Evolutionary conservation across 768 basidiomycete genomes (phyloP), one percentile per base, ranked within the genome.

Genomic region (Sistotremastrum suecicum): DNA sequence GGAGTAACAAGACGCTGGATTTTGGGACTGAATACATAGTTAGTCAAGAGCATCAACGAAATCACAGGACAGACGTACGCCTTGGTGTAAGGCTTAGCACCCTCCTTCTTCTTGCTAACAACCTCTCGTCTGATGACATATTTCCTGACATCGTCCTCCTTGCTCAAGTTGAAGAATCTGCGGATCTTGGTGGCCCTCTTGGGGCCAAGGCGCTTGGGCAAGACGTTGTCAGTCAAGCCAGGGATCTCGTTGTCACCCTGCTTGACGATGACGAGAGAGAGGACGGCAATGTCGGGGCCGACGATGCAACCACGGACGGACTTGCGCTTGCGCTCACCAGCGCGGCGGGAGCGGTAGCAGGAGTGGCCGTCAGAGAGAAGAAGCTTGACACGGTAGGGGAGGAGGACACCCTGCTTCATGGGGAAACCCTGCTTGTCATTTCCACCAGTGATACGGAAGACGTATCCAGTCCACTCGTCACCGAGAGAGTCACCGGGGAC

Each of bases 381-480:
- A 53, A 99, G 84, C 51, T 78, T 73, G 56, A 92, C 88, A 76
- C 94, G 91, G 71, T 88, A 63, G 48, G 88, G 88, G 58, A 94
- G 76, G 50, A 98, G 84, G 54, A 97, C 86, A 70, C 94, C 92
- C 71, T 99, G 94, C 69, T 98, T 98, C 90, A 97, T 95, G 41
- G 91, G 90, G 76, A 95, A 94, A 60, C 91, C 90, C 65, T 92
- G 88, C 71, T 90, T 89, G 80, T 97, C 91, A 74, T 97, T 97
- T 52, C 94, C 89, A 58, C 92, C 92, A 32, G 88, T 92, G 71
- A 99, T 86, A 58, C 90, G 83, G 75, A 95, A 78, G 63, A 97
- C 68, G 71, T 95, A 97, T 48, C 94, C 94, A 64, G 86, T 88
- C 76, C 79, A 98, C 72, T 98, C 94, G 62, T 94, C 85, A 56